phyloP scores from a whole-genome alignment of 345 rosid genomes.

The Citrus glauca region DNA sequence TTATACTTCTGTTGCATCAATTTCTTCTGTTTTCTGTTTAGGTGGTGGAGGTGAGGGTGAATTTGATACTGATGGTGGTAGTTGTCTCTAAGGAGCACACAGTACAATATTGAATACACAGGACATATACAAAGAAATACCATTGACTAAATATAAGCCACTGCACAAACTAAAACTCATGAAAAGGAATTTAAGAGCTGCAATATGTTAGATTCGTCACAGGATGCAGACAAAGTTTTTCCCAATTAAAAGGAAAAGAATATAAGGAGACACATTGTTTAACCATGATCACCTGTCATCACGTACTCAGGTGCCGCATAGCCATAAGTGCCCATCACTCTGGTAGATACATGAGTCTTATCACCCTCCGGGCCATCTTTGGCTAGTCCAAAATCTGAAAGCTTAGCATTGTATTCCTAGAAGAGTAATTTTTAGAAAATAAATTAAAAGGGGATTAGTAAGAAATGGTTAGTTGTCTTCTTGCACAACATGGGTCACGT shows the following conservation, averaged over 20 bases:
- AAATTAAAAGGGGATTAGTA: neutral
- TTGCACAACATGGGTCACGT: constrained; percentile 7
- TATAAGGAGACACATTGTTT: neutral
- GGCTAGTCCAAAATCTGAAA: constrained; percentile 38
- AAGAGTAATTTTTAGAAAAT: neutral
- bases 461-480: neutral
- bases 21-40: neutral
- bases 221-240: neutral
- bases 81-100: neutral
- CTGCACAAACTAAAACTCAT: neutral
- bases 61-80: neutral
- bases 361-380: constrained; percentile 37
- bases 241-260: neutral
- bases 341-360: constrained; percentile 14
- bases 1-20: neutral
- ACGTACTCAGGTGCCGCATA: constrained; percentile 20
- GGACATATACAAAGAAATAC: neutral
- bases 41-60: neutral
- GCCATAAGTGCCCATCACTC: constrained; percentile 16
- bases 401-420: constrained; percentile 39
- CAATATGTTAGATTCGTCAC: neutral
- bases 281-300: constrained; percentile 28
- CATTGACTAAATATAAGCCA: neutral
- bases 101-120: neutral
- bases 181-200: neutral